These are phyloP conservation scores for Aureobasidium sp. DNA, from an alignment of 2,329 filamentous ascomycete species.

Conservation along the genomic window DNA sequence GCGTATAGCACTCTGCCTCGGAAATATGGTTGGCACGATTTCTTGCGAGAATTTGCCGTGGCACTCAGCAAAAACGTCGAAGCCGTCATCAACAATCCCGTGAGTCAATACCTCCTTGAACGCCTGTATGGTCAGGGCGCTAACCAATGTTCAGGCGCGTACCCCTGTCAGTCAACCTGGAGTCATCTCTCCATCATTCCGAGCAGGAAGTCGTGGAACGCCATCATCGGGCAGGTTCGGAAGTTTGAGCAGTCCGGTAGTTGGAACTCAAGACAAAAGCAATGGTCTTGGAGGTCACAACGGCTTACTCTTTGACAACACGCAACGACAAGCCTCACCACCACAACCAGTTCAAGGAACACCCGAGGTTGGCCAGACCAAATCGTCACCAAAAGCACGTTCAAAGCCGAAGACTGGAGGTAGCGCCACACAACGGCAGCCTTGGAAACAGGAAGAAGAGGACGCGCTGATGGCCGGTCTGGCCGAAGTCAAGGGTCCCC, in stretches of 20 bases:
- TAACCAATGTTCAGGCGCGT: conserved; percentile 3
- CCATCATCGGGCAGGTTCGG: not conserved
- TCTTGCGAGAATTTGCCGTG: conserved; percentile 51
- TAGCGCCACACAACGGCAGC: conserved; percentile 45
- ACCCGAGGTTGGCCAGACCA: not conserved
- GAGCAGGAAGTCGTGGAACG: not conserved
- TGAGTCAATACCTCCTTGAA: not conserved
- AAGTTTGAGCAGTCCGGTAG: not conserved
- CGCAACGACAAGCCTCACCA: conserved; percentile 15
- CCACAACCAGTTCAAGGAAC: conserved; percentile 21
- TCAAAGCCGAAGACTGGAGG: conserved; percentile 36
- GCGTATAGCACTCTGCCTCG: conserved; percentile 46
- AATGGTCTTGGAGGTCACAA: not conserved
- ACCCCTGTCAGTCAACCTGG: conserved; percentile 9
- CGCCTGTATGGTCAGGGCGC: not conserved
- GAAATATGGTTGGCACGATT: conserved; percentile 59
- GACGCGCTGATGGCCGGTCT: conserved; percentile 83
- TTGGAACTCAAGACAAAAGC: not conserved
- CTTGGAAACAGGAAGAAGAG: conserved; percentile 85
- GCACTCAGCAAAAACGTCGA: conserved; percentile 55
- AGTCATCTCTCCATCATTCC: not conserved
- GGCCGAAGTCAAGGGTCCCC: conserved; percentile 80
- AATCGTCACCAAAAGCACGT: conserved; percentile 35
- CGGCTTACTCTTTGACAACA: not conserved
- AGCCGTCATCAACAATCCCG: conserved; percentile 28